Evolutionary conservation across 108 stramenopile genomes (phyloP).

Genomic region (Asterionellopsis glacialis): DNA sequence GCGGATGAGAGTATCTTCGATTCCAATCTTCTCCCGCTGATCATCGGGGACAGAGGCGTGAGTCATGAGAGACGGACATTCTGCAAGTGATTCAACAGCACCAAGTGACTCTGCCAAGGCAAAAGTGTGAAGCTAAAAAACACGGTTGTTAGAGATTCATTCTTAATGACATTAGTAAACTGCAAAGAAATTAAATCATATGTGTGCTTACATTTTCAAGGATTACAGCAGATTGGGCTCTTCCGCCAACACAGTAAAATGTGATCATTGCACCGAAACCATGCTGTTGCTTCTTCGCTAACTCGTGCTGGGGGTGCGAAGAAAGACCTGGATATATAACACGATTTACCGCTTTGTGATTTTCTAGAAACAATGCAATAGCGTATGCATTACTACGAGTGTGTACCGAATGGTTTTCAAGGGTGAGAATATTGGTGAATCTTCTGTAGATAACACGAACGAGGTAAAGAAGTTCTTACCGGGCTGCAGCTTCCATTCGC

Average conservation of each 20-base stretch:
- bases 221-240: slow-evolving; percentile 42
- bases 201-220: slow-evolving; percentile 40
- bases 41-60: slow-evolving; percentile 62
- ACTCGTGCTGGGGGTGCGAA: slow-evolving; percentile 64
- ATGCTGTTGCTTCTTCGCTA: slow-evolving; percentile 73
- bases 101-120: slow-evolving; percentile 58
- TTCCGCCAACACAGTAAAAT: slow-evolving; percentile 77
- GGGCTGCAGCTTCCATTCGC: slow-evolving; percentile 74
- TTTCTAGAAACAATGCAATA: slow-evolving; percentile 65
- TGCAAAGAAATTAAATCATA: background rate
- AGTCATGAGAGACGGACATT: slow-evolving; percentile 69
- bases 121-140: slow-evolving; percentile 12
- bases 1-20: slow-evolving; percentile 59
- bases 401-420: slow-evolving; percentile 6
- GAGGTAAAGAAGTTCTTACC: slow-evolving; percentile 16
- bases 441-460: background rate
- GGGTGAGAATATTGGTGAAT: background rate
- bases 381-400: slow-evolving; percentile 62
- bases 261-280: slow-evolving; percentile 86
- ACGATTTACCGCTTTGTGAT: slow-evolving; percentile 46
- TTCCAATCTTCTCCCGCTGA: slow-evolving; percentile 37
- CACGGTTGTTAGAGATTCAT: background rate
- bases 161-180: background rate
- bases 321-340: slow-evolving; percentile 81
- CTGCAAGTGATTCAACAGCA: slow-evolving; percentile 63